These are phyloP conservation scores for Papiliotrema terrestris DNA, from an alignment of 1,284 basidiomycete genomes.

Conservation along the genomic window DNA sequence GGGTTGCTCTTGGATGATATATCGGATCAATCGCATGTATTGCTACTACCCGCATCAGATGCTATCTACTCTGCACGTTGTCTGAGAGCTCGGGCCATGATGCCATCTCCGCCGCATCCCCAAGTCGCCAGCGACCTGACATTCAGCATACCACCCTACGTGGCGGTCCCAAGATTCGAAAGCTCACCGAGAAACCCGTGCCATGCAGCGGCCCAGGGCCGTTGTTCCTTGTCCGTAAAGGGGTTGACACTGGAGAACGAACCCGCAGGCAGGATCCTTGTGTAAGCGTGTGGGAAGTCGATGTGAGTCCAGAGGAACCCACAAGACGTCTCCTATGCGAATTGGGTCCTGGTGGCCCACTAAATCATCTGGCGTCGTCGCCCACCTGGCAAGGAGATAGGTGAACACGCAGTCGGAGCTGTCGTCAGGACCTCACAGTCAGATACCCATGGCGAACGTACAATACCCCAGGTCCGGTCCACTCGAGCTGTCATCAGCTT, in stretches of 20 bases:
- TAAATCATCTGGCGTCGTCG: slow-evolving; percentile 29
- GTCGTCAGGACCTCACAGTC: background rate
- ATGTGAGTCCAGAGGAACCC: slow-evolving; percentile 1
- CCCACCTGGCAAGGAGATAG: slow-evolving; percentile 35
- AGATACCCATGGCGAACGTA: slow-evolving; percentile 4
- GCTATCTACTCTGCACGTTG: background rate
- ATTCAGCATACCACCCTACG: background rate
- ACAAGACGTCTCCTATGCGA: slow-evolving; percentile 35
- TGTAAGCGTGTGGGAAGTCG: background rate
- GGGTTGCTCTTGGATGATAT: background rate
- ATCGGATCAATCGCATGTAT: too few species aligned
- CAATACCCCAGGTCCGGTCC: slow-evolving; percentile 44
- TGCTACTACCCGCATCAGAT: background rate
- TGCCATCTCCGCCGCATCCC: background rate
- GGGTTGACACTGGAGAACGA: slow-evolving; percentile 32
- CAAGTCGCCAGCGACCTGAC: slow-evolving; percentile 4
- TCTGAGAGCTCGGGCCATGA: background rate
- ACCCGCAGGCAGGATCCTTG: slow-evolving; percentile 31
- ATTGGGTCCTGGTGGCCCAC: slow-evolving; percentile 26
- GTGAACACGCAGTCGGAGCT: slow-evolving; percentile 39
- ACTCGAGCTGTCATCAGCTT: slow-evolving; percentile 18
- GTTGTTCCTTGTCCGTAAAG: slow-evolving; percentile 23
- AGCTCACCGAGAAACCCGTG: slow-evolving; percentile 35
- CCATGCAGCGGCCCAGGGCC: slow-evolving; percentile 32
- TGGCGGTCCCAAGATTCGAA: background rate